A percentile compares a stretch with the other conserved stretches of the same genome.
phyloP scores from a whole-genome alignment of 768 basidiomycete genomes.

The Lactifluus rugatus region DNA sequence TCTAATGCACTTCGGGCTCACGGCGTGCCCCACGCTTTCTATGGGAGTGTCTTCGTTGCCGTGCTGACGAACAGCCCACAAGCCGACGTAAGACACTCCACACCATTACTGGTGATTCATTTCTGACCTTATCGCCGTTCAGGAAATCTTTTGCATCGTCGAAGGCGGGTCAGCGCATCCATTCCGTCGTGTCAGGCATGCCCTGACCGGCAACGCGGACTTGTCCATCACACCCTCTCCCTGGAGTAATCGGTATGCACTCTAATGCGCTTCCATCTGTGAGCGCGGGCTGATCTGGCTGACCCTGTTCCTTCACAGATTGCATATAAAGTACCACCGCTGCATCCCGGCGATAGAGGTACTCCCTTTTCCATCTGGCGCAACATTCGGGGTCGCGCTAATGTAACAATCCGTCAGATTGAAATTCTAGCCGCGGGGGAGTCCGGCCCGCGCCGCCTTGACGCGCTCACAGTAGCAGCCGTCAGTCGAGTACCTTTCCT shows the following conservation, averaged over 20 bases:
- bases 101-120: not conserved
- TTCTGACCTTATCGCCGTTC: conserved; percentile 14
- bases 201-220: conserved; percentile 51
- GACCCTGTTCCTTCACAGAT: conserved; percentile 31
- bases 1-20: conserved; percentile 49
- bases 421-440: conserved; percentile 79
- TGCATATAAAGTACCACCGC: conserved; percentile 68
- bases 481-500: conserved; percentile 70
- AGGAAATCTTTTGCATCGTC: conserved; percentile 84
- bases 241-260: conserved; percentile 77
- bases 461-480: conserved; percentile 55
- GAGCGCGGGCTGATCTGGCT: conserved; percentile 5
- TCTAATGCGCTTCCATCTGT: conserved; percentile 4
- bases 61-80: conserved; percentile 55
- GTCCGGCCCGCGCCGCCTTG: conserved; percentile 66
- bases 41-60: conserved; percentile 65
- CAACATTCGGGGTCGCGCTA: not conserved
- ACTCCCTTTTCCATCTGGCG: conserved; percentile 22
- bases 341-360: conserved; percentile 73
- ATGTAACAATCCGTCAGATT: conserved; percentile 38
- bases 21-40: conserved; percentile 69
- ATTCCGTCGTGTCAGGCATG: conserved; percentile 73
- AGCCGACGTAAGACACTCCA: conserved; percentile 45
- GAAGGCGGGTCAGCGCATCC: conserved; percentile 63
- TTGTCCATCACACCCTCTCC: conserved; percentile 63